These are phyloP conservation scores for Termitomyces sp. DNA, from an alignment of 768 basidiomycete genomes.

Conservation along the genomic window DNA sequence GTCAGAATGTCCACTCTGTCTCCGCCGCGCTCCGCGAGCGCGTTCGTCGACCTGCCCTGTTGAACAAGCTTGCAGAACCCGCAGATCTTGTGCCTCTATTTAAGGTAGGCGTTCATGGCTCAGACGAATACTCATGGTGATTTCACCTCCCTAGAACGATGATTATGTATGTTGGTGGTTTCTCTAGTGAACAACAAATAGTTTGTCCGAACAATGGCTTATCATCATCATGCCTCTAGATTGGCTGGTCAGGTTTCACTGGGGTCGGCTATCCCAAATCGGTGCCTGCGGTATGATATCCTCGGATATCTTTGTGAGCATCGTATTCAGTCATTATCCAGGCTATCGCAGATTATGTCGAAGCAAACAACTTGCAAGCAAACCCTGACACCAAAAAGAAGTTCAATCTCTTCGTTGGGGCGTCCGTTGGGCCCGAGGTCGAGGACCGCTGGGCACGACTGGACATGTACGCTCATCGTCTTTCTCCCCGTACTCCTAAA, in stretches of 20 bases:
- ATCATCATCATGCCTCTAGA: slow-evolving; percentile 24
- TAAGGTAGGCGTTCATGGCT: slow-evolving; percentile 26
- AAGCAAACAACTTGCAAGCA: slow-evolving; percentile 41
- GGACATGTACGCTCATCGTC: slow-evolving; percentile 35
- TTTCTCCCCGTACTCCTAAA: not conserved
- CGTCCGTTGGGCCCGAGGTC: slow-evolving; percentile 45
- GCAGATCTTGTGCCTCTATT: slow-evolving; percentile 40
- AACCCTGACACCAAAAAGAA: slow-evolving; percentile 39
- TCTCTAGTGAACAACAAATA: not conserved
- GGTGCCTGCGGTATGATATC: slow-evolving; percentile 37
- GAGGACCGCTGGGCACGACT: slow-evolving; percentile 46
- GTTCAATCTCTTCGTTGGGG: slow-evolving; percentile 48
- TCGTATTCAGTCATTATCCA: slow-evolving; percentile 10
- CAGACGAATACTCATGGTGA: not conserved
- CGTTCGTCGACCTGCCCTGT: slow-evolving; percentile 35
- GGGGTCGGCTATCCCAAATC: slow-evolving; percentile 49
- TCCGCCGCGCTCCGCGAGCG: slow-evolving; percentile 40
- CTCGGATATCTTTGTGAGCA: not conserved
- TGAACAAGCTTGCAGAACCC: slow-evolving; percentile 33
- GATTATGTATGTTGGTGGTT: slow-evolving; percentile 37
- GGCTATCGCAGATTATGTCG: slow-evolving; percentile 46
- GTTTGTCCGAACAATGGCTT: not conserved
- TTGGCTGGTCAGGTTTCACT: slow-evolving; percentile 50
- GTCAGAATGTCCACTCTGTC: slow-evolving; percentile 23
- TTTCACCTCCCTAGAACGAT: slow-evolving; percentile 30